A percentile compares a stretch with the other conserved stretches of the same genome.
Evolutionary conservation across 768 basidiomycete species (phyloP).

Genomic region (Auriscalpium vulgare): DNA sequence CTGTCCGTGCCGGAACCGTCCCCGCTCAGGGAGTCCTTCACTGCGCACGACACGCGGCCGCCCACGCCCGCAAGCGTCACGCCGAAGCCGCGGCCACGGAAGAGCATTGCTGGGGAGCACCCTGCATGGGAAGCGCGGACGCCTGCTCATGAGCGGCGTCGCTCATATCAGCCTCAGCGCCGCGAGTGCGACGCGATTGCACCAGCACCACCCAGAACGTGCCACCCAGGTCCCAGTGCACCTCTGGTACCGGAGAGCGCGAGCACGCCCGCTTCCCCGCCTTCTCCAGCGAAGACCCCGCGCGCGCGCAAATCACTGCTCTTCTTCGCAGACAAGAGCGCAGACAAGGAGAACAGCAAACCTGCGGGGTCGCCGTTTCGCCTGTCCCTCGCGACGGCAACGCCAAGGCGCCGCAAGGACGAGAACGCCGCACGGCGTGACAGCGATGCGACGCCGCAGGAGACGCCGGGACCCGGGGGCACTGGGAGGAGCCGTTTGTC

Average conservation of each 20-base stretch:
- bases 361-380: background rate
- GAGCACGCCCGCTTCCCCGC: background rate
- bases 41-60: background rate
- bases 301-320: slow-evolving; percentile 6
- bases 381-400: background rate
- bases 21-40: slow-evolving; percentile 7
- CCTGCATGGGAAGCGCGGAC: too few relatives aligned
- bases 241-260: background rate
- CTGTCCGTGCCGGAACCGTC: slow-evolving; percentile 8
- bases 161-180: too few relatives aligned
- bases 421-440: slow-evolving; percentile 13
- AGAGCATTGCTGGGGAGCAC: too few relatives aligned
- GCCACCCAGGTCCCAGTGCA: background rate
- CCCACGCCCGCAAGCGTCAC: too few relatives aligned
- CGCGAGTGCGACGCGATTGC: background rate
- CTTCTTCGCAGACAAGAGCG: slow-evolving; percentile 3
- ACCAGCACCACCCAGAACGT: background rate
- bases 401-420: slow-evolving; percentile 4
- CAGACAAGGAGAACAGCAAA: slow-evolving; percentile 10
- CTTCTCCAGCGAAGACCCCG: slow-evolving; percentile 2
- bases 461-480: background rate
- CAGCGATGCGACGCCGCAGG: background rate
- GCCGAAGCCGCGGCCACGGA: too few relatives aligned
- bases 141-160: too few relatives aligned
- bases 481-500: slow-evolving; percentile 6